These are phyloP conservation scores for Graphilbum fragrans DNA, from an alignment of 2,329 filamentous ascomycete species.

Conservation along the genomic window DNA sequence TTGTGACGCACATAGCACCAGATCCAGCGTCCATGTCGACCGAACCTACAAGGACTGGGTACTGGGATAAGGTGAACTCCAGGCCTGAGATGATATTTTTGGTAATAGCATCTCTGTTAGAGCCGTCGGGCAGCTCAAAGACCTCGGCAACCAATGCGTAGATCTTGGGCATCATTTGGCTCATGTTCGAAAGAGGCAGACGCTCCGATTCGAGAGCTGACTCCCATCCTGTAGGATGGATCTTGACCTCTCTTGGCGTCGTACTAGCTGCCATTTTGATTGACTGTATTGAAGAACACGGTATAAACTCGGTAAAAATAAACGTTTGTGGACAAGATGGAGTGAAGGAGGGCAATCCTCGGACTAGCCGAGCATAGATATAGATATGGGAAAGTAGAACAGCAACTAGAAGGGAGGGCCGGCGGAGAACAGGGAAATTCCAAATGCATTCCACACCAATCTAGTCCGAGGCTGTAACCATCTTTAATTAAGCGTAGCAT, in stretches of 20 bases:
- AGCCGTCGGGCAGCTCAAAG: slow-evolving; percentile 1
- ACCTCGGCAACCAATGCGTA: slow-evolving; percentile 6
- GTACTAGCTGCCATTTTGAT: background rate
- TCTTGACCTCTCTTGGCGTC: background rate
- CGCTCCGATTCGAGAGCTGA: background rate
- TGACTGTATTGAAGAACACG: no score
- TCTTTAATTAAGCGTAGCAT: no score
- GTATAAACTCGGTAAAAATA: no score
- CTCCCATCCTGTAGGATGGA: slow-evolving; percentile 4
- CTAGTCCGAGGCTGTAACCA: no score
- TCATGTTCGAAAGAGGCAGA: slow-evolving; percentile 1
- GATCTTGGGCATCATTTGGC: slow-evolving; percentile 8
- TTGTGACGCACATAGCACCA: slow-evolving; percentile 4
- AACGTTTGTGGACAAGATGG: no score
- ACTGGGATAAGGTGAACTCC: slow-evolving; percentile 4
- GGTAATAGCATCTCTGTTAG: background rate
- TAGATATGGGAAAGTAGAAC: no score
- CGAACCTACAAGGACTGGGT: slow-evolving; percentile 1
- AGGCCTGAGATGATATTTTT: background rate
- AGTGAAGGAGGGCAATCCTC: no score
- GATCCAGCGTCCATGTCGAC: slow-evolving; percentile 3
- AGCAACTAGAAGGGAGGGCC: no score
- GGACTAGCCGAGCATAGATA: no score
- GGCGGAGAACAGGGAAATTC: no score
- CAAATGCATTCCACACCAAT: no score